Evolutionary conservation across 1,284 basidiomycete genomes (phyloP), one percentile per base, ranked within the genome.

Genomic region (Marasmius sp.): DNA sequence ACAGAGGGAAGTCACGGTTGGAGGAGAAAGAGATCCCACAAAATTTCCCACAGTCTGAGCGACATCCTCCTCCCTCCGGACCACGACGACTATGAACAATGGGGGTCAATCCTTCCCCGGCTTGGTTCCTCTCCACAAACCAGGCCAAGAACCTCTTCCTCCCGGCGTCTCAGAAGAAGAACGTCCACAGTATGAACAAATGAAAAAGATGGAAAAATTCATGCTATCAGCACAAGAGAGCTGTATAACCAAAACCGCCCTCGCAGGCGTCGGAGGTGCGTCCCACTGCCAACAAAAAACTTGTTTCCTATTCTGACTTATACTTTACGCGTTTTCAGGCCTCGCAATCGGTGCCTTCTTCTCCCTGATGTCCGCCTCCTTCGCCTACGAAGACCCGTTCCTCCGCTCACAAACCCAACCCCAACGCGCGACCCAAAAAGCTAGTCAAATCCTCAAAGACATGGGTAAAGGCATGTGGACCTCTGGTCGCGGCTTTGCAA

Each of bases 301-400:
- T 27, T 27, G 27, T 5, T 27, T 27, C 27, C 27, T 27, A 27
- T 27, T 27, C 27, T 27, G 27, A 27, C 27, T 27, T 27, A 27
- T 27, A 27, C 27, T 27, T 27, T 2, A 27, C 53, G 51, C 33
- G 12, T 41, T 60, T 63, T 59, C 39, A 93, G 97, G 95, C 61
- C 89, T 98, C 71, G 95, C 85, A 11, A 83, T 98, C 54, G 97
- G 97, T 65, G 96, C 91, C 36, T 96, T 98, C 81, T 95, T 99
- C 79, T 94, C 94, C 1, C 83, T 99, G 65, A 97, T 99, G 95
- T 94, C 93, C 48, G 84, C 95, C 12, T 95, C 94, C 36, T 97
- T 99, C 72, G 91, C 92, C 33, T 95, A 97, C 71, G 97, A 98
- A 74, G 97, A 98, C 74, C 97, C 97, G 6, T 78, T 94, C 55